Evolutionary conservation across 176 grass and related monocot genomes (phyloP).

Genomic region (Musa troglodytarum): DNA sequence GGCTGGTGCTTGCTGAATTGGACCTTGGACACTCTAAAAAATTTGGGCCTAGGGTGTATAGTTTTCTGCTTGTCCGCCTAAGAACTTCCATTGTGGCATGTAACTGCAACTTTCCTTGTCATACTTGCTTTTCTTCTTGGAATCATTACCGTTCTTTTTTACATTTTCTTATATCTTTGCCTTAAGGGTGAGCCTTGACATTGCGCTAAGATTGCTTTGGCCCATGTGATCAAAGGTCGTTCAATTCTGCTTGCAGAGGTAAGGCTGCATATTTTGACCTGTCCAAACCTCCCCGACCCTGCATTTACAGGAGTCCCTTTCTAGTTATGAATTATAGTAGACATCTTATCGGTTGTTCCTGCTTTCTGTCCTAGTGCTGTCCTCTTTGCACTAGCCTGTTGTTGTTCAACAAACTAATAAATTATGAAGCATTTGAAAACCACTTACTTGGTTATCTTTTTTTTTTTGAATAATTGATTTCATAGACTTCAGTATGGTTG

Average conservation of each 20-base stretch:
- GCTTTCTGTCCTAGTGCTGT: not conserved
- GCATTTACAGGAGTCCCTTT: no score
- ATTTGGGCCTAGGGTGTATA: not conserved
- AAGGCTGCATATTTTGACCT: no score
- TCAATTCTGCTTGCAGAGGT: no score
- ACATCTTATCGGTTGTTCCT: not conserved
- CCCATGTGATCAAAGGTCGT: no score
- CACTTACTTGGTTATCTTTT: not conserved
- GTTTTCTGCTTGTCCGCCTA: not conserved
- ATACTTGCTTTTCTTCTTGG: not conserved
- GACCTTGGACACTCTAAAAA: not conserved
- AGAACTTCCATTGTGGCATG: not conserved
- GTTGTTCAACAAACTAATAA: not conserved
- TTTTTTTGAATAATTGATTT: not conserved
- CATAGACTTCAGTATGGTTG: not conserved
- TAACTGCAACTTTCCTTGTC: not conserved
- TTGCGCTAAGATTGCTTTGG: no score
- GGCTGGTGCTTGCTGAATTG: not conserved
- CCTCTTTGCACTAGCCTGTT: not conserved
- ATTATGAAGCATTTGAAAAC: not conserved
- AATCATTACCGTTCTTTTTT: not conserved
- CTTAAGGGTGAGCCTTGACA: no score
- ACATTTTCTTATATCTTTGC: no score
- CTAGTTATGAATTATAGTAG: not conserved
- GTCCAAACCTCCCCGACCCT: no score